Percentiles rank a stretch among this genome's conserved stretches.
Conservation (phyloP, 2,329 filamentous ascomycete species). For the Apiospora phragmitis region DNA sequence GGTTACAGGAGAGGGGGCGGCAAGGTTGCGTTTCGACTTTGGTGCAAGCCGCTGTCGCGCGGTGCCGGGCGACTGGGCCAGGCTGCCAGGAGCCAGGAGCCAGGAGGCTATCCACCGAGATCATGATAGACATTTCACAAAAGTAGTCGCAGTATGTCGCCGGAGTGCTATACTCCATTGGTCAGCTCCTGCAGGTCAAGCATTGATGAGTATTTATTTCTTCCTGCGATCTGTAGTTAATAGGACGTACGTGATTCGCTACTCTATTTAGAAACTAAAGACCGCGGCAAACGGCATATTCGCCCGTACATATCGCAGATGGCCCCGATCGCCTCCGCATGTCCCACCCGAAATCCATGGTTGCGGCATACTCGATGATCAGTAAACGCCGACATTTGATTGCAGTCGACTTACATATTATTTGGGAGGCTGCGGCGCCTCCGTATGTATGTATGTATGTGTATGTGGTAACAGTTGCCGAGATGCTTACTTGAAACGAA, state of each 20-base stretch:
- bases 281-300: neutral
- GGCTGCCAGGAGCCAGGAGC: too few relatives aligned
- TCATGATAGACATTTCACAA: neutral
- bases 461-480: neutral
- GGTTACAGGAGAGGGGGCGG: neutral
- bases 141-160: neutral
- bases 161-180: neutral
- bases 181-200: neutral
- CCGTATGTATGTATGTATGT: neutral
- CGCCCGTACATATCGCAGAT: neutral
- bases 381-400: neutral
- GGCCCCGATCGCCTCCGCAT: neutral
- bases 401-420: neutral
- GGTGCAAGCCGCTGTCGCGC: neutral
- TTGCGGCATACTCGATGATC: neutral
- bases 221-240: neutral
- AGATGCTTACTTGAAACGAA: neutral
- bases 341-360: neutral
- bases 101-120: neutral
- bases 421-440: neutral
- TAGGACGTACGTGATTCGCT: neutral
- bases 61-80: slow-evolving; percentile 4
- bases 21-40: neutral
- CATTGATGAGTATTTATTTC: neutral
- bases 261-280: neutral